Conservation (phyloP, 768 basidiomycete species). For the Serpula lacrymans region DNA sequence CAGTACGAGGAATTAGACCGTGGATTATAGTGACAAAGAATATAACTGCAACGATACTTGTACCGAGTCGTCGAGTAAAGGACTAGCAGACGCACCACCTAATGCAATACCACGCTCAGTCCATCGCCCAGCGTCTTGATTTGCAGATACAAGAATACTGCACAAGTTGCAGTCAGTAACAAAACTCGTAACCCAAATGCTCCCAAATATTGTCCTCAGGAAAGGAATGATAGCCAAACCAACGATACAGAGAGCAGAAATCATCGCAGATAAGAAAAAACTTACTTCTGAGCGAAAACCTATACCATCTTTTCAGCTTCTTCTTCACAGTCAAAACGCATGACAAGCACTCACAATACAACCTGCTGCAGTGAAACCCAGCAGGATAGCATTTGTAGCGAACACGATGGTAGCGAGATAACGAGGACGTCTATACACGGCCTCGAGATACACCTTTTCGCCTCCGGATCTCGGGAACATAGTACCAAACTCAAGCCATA, state of each 20-base stretch:
- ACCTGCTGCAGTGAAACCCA: slow-evolving; percentile 39
- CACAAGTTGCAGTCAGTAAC: not conserved
- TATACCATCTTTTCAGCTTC: slow-evolving; percentile 8
- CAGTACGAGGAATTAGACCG: slow-evolving; percentile 46
- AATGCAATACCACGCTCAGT: slow-evolving; percentile 56
- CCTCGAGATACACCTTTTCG: slow-evolving; percentile 63
- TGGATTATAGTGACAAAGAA: slow-evolving; percentile 49
- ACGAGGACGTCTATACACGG: slow-evolving; percentile 44
- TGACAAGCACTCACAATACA: slow-evolving; percentile 41
- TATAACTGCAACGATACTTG: slow-evolving; percentile 35
- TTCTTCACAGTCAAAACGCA: not conserved
- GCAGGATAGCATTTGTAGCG: slow-evolving; percentile 44
- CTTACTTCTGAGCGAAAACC: slow-evolving; percentile 28
- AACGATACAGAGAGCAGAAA: not conserved
- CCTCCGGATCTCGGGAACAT: slow-evolving; percentile 64
- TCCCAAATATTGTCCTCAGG: slow-evolving; percentile 31
- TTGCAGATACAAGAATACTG: slow-evolving; percentile 50
- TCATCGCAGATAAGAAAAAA: slow-evolving; percentile 13
- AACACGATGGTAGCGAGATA: slow-evolving; percentile 49
- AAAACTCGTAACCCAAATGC: slow-evolving; percentile 7
- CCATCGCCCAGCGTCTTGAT: slow-evolving; percentile 40
- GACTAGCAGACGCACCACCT: slow-evolving; percentile 35
- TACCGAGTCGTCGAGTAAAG: not conserved
- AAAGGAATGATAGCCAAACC: not conserved
- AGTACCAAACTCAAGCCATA: slow-evolving; percentile 62